Evolutionary conservation across 768 basidiomycete species (phyloP), one percentile per base, ranked within the genome.

Genomic region (Pleurotus eryngii): DNA sequence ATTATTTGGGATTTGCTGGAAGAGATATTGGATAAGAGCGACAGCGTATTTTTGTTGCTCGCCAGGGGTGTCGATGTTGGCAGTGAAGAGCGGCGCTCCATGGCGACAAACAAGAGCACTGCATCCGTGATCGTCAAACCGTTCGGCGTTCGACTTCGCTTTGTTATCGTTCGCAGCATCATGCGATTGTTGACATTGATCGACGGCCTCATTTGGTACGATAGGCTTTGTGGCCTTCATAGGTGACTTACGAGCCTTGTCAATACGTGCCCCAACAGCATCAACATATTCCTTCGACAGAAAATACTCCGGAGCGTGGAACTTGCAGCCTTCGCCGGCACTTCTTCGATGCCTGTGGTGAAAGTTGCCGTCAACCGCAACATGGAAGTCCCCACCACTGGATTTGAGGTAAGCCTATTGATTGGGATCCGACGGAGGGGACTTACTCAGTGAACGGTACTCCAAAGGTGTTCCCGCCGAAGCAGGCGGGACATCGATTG

Each of bases 101-200:
- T 73, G 72, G 9, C 62, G 57, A 59, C 75, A 73, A 1, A 74
- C 65, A 0, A 74, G 59, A 0, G 60, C 65, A 66, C 73, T 72
- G n/a, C 72, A 43, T 0, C 69, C 69, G 0, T 61, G 70, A 43
- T 72, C 68, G 8, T 64, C 60, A 43, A 61, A 62, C 12, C 42
- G 46, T 17, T 62, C 45, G 12, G 46, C 57, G n/a, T 47, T 59
- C 5, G 60, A 51, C 27, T 63, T 65, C 39, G 54, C 40, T 17
- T 69, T 63, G 42, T 63, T 59, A 11, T 65, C 66, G 56, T 72
- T 49, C 0, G 67, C 66, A 18, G 68, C 68, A n/a, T 67, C 59
- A 47, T 67, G 64, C 2, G 61, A 56, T 12, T 58, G n/a, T 48
- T 70, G 42, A n/a, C 68, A 72, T 9, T 51, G 53, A 26, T 71